Conservation (phyloP, 75 land plant species). For the Sequoiadendron giganteum region DNA sequence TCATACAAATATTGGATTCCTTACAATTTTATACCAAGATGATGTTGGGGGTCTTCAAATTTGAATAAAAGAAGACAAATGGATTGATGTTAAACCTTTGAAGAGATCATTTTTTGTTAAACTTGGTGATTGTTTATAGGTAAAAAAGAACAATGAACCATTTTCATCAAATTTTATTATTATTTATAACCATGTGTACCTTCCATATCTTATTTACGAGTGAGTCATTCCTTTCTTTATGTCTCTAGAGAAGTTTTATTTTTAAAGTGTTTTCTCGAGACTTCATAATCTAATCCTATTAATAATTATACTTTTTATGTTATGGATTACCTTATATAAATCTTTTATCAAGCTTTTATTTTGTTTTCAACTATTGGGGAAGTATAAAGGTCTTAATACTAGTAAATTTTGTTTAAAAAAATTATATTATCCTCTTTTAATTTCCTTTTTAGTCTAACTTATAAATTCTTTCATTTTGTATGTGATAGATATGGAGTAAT, state of each 20-base stretch:
- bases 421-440: not conserved
- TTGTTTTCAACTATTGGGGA: too few relatives aligned
- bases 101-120: constrained; percentile 51
- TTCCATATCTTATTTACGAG: too few relatives aligned
- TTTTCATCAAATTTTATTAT: not conserved
- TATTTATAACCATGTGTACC: not conserved
- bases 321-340: too few relatives aligned
- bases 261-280: not conserved
- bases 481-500: constrained; percentile 45
- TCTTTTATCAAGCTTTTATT: too few relatives aligned
- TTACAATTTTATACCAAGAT: constrained; percentile 52
- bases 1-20: constrained; percentile 52
- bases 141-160: not conserved
- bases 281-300: not conserved
- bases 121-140: constrained; percentile 57
- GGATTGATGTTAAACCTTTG: constrained; percentile 46
- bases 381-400: too few relatives aligned
- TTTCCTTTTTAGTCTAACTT: not conserved
- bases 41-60: constrained; percentile 56
- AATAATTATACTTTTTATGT: too few relatives aligned
- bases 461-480: not conserved
- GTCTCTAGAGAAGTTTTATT: too few relatives aligned
- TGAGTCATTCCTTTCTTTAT: too few relatives aligned
- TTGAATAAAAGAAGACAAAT: constrained; percentile 38
- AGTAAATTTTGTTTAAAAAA: not conserved